Conservation (phyloP, 1,284 basidiomycete species). For the Exobasidium cylindrosporum region DNA sequence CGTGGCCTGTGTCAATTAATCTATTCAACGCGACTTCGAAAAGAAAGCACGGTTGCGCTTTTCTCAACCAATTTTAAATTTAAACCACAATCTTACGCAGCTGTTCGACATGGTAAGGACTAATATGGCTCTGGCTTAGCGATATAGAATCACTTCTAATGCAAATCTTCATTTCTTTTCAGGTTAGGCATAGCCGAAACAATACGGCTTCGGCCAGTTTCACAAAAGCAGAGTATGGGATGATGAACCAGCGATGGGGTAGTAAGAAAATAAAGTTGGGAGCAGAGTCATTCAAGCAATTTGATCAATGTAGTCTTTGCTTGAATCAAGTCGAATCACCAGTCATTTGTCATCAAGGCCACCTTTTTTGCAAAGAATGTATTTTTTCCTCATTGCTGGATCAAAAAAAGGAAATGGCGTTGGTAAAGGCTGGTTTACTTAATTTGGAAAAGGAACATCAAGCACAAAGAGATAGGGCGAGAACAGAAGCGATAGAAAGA, state of each 20-base stretch:
- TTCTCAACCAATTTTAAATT: no score
- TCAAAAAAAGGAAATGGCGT: constrained; percentile 19
- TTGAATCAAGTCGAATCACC: constrained; percentile 75
- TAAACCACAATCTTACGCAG: no score
- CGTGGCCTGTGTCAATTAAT: no score
- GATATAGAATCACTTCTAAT: no score
- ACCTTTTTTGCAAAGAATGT: constrained; percentile 70
- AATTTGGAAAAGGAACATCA: constrained; percentile 18
- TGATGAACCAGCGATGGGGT: constrained; percentile 67
- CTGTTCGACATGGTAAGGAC: no score
- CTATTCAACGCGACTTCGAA: no score
- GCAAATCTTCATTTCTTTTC: neutral
- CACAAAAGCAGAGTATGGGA: constrained; percentile 80
- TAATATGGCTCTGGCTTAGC: no score
- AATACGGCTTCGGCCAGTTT: constrained; percentile 71
- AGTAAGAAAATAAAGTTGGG: constrained; percentile 73
- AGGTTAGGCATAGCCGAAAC: constrained; percentile 77
- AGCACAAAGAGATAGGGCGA: constrained; percentile 15
- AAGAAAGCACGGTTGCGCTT: no score
- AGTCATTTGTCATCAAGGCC: constrained; percentile 75
- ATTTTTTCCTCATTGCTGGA: constrained; percentile 17
- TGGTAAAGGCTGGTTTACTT: constrained; percentile 8
- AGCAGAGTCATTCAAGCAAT: constrained; percentile 81
- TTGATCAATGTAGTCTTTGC: constrained; percentile 77
- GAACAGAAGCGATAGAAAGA: constrained; percentile 16